Base-by-base conservation (phyloP, 805 yeast genomes). In the Huiozyma sinensis region DNA sequence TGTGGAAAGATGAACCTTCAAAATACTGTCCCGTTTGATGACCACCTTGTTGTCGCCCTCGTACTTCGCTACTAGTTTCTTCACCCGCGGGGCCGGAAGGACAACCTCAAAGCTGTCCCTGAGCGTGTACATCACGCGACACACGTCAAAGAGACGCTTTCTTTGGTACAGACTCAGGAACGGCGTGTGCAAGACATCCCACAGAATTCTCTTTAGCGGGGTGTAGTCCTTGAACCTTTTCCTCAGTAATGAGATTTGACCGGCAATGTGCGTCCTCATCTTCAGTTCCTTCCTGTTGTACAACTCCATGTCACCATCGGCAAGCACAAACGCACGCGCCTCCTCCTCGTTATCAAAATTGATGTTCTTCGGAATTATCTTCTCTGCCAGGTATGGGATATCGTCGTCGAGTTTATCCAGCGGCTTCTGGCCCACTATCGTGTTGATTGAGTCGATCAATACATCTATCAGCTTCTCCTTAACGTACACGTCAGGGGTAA, bases 121-220 rank as follows among this genome's bases (percentile, higher is more conserved):
- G 6, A 88, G 75, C 35, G 73, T 73, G 53, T 77, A 84, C 28
- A 90, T 62, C 7, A 90, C 72, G 36, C 77, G 76, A 42, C 84
- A 69, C 3, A 85, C 55, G 46, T 78, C 83, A 50, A 83, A 79
- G 7, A 90, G 54, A 33, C 71, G 61, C 45, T 89, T 70, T 50
- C 79, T 76, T 32, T 79, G 79, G 36, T 73, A 64, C 1, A 85
- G 63, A 9, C 83, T 72, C 13, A 81, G 47, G 28, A 80, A 59
- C 1, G 83, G 77, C 0, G 83, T 70, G 52, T 80, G 83, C 7
- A 88, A 59, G 7, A 79, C 69, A 38, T 72, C 69, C 96, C 96
- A 88, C 1, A 92, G 53, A 7, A 73, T 72, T 2, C 57, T 53
- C 43, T 72, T 71, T 17, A 92, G 64, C 0, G 87, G 85, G 29